Evolutionary conservation across 208 protist species (phyloP).

Genomic region (Sergeia podlipaevii): DNA sequence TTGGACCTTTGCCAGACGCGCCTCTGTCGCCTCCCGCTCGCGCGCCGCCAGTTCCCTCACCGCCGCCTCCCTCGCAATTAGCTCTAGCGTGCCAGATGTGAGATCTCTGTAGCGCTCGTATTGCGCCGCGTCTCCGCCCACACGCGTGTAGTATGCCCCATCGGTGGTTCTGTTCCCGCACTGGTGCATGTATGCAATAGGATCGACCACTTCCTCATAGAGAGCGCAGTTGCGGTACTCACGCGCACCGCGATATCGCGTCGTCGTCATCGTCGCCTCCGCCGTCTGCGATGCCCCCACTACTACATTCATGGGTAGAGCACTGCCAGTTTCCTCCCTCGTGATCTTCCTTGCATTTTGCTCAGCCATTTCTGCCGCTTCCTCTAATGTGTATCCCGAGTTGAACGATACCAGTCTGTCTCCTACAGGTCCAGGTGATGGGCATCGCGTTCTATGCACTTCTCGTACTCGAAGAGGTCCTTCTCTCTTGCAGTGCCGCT

Average conservation of each 20-base stretch:
- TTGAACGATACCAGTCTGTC: constrained; percentile 1
- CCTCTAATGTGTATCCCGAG: constrained; percentile 9
- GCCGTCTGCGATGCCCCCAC: too few relatives aligned
- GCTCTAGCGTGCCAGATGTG: too few relatives aligned
- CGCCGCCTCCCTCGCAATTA: constrained; percentile 42
- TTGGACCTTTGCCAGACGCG: constrained; percentile 18
- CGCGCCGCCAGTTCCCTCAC: constrained; percentile 39
- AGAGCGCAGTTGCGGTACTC: too few relatives aligned
- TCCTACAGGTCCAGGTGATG: neutral
- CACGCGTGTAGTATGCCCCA: too few relatives aligned
- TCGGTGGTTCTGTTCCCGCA: too few relatives aligned
- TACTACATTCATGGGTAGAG: neutral
- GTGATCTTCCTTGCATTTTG: too few relatives aligned
- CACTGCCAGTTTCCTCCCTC: constrained; percentile 1
- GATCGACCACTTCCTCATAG: too few relatives aligned
- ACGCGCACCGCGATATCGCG: too few relatives aligned
- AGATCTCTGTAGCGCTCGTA: too few relatives aligned
- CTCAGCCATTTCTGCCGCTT: neutral
- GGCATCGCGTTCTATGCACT: neutral
- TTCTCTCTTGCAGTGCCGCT: neutral
- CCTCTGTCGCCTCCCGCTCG: constrained; percentile 28
- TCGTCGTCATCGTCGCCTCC: too few relatives aligned
- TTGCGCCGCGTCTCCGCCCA: too few relatives aligned
- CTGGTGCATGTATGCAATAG: too few relatives aligned
- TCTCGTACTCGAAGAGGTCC: neutral